Base-by-base conservation (phyloP, 2,329 filamentous ascomycete genomes). In the Aspergillus pseudoviridinutans region DNA sequence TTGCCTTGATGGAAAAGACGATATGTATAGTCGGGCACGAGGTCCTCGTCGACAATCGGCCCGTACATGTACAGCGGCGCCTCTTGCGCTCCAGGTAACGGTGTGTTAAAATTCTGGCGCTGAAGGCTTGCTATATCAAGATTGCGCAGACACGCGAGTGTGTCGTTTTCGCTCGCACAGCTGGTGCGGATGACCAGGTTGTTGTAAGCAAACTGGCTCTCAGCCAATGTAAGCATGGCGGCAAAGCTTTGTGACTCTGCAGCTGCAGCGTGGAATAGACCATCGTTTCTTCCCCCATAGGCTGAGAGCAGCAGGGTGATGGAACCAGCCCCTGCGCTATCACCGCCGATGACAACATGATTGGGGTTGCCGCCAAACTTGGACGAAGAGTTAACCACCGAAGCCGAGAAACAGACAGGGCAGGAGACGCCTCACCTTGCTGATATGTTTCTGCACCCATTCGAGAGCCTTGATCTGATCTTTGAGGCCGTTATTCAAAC, bases 381-480 rank as follows among this genome's bases (percentile, higher is more conserved):
- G 9, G 20, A 46, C 42, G 69, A 3, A 69, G 12, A 38, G 22
- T 47, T 10, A 53, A 49, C 17, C 59, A 49, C 35, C 17, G 22
- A 28, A 3, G 5, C 29, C 35, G 20, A 58, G 42, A 42, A 46
- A 49, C 14, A 38, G 32, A 38, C 7, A 38, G 14, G 6, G 32
- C 14, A 38, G 3, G n/a, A 28, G 22, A 17, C 9, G 14, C 57
- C 68, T 46, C 68, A 80, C 79, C 61, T 76, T 68, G 52, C 65
- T 61, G 46, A 91, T 89, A 70, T 91, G 76, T 29, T 82, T 76
- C 61, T 89, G 82, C 1, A 90, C 82, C 89, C 89, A 92, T 59
- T 87, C 70, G 14, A 92, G 71, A 0, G 84, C 86, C 66, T 87
- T 87, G 53, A 86, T 77, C 71, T 91, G 88, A 68, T 92, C 89